These are phyloP conservation scores for Leishmania tropica DNA, from an alignment of 208 protist species.

Conservation along the genomic window DNA sequence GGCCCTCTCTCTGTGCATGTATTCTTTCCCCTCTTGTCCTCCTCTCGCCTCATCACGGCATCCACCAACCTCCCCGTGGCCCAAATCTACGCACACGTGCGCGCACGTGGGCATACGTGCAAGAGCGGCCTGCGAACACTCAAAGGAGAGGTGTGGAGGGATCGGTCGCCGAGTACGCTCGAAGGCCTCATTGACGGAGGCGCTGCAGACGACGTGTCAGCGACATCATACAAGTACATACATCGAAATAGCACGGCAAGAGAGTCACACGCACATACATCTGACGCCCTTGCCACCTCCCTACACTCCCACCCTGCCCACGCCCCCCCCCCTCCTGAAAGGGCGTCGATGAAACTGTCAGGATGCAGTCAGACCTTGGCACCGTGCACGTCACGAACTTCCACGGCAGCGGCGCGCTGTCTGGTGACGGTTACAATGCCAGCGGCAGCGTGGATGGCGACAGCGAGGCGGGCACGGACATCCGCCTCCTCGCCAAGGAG, in stretches of 20 bases:
- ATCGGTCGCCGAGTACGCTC: no score
- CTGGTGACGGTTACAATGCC: slow-evolving; percentile 27
- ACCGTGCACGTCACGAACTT: slow-evolving; percentile 87
- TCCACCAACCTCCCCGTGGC: not conserved
- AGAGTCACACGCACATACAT: slow-evolving; percentile 16
- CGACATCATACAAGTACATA: slow-evolving; percentile 24
- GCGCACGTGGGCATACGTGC: not conserved
- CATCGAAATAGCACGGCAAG: not conserved
- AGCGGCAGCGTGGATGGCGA: slow-evolving; percentile 19
- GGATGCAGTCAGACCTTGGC: slow-evolving; percentile 81
- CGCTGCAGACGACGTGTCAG: not conserved
- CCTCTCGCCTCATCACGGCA: not conserved
- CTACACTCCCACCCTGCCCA: not conserved
- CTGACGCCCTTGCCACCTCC: not conserved
- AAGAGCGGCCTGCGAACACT: not conserved
- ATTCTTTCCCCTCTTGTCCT: not conserved
- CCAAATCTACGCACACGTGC: no score
- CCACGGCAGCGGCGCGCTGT: slow-evolving; percentile 41
- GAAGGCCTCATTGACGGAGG: not conserved
- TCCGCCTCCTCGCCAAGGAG: slow-evolving; percentile 74
- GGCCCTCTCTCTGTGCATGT: not conserved
- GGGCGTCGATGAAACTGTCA: no score
- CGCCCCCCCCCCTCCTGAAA: not conserved
- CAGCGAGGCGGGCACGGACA: slow-evolving; percentile 38
- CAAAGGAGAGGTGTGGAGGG: not conserved